These are phyloP conservation scores for Symbiodinium pilosum DNA, from an alignment of 73 alveolate species.

Conservation along the genomic window DNA sequence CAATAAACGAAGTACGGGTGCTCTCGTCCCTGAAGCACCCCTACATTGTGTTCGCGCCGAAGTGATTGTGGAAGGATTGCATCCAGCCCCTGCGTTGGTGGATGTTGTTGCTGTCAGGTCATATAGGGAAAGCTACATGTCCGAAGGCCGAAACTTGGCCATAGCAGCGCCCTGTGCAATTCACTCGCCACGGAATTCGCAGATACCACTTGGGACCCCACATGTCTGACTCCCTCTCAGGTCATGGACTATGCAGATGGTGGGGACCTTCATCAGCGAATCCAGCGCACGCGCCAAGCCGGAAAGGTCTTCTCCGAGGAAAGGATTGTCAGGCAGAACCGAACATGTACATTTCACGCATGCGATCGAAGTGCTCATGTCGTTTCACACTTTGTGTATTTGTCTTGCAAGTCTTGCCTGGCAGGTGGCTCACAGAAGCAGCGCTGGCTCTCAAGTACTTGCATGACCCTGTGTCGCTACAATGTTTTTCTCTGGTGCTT, in stretches of 20 bases:
- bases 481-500: too few species aligned
- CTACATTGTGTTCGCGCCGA: slow-evolving; percentile 32
- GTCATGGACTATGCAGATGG: slow-evolving; percentile 98
- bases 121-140: slow-evolving; percentile 87
- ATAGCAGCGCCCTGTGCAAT: slow-evolving; percentile 21
- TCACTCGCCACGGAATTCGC: not conserved
- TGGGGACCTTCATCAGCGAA: slow-evolving; percentile 97
- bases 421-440: slow-evolving; percentile 97
- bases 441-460: slow-evolving; percentile 93
- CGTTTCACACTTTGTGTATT: not conserved
- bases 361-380: too few species aligned
- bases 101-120: slow-evolving; percentile 23
- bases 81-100: not conserved
- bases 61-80: not conserved
- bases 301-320: slow-evolving; percentile 94
- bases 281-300: slow-evolving; percentile 95
- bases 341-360: not conserved
- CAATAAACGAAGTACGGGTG: slow-evolving; percentile 92
- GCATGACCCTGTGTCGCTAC: too few species aligned
- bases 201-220: not conserved
- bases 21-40: slow-evolving; percentile 95
- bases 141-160: slow-evolving; percentile 89
- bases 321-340: slow-evolving; percentile 63
- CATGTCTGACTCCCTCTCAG: not conserved
- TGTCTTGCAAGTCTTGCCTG: not conserved